Base-by-base conservation (phyloP, 768 basidiomycete genomes). In the Calocera cornea region DNA sequence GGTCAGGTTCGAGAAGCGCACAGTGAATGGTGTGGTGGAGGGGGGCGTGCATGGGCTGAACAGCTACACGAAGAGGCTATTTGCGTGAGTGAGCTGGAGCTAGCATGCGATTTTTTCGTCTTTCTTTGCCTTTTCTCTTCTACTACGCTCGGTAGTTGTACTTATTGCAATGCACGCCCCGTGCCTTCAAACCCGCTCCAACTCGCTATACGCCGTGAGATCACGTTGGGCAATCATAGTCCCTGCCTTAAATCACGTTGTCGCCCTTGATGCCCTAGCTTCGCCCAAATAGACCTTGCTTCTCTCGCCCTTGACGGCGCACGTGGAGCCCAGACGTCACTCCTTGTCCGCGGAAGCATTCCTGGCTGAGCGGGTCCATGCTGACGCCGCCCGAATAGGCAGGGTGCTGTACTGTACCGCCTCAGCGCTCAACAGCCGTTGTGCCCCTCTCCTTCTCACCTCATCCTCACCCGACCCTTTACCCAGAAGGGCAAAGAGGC, bases 11-110 rank as follows among this genome's bases (percentile, higher is more conserved):
- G 95, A 98, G 81, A 75, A 95, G 74, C 84, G 95, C 74, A 97
- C 95, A 1, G 90, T 94, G 11, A 93, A 90, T 72, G 95, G 95
- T 11, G 95, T 97, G 79, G 82, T 95, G 41, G 95, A 97, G 78
- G 95, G 95, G 64, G 92, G 92, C 47, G 95, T 97, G 12, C 92
- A 97, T 80, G 94, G 95, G 2, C 78, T 97, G 69, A 91, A 97
- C 79, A 85, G 84, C 68, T 85, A 85, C 70, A 85, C 83, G 19
- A 85, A 85, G 77, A 76, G 84, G 65, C 75, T 85, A 65, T 85
- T 80, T 72, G 79, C 83, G 41, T 81, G 36, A 70, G 17, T 47
- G 16, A 10, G 16, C 24, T 47, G 44, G 7, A 19, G 16, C 19
- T 47, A 8, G 44, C 44, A 19, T 47, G 10, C 11, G 40, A 24